Evolutionary conservation across 805 yeast genomes (phyloP).

Genomic region (Cyberlindnera euphorbiae): DNA sequence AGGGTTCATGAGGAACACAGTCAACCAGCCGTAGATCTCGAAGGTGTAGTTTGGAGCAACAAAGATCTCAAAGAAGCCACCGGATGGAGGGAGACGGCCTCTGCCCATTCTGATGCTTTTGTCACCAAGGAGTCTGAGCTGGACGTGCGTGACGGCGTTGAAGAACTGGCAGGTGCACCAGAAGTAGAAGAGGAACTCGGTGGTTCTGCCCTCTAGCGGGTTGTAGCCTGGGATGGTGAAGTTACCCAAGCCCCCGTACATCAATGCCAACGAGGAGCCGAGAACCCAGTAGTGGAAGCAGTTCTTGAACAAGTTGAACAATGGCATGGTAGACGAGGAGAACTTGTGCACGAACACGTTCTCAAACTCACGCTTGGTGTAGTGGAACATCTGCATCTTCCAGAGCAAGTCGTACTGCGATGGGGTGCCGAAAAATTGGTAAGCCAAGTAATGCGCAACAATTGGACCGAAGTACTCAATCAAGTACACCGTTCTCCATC

Average conservation of each 20-base stretch:
- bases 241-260: slow-evolving; percentile 55
- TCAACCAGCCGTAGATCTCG: slow-evolving; percentile 74
- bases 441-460: slow-evolving; percentile 69
- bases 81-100: slow-evolving; percentile 47
- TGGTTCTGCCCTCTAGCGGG: slow-evolving; percentile 35
- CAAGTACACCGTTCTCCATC: slow-evolving; percentile 86
- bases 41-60: slow-evolving; percentile 95
- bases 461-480: slow-evolving; percentile 91
- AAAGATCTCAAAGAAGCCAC: slow-evolving; percentile 75
- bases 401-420: slow-evolving; percentile 28
- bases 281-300: slow-evolving; percentile 90
- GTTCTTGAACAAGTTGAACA: slow-evolving; percentile 81
- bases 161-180: slow-evolving; percentile 56
- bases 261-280: slow-evolving; percentile 56
- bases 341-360: slow-evolving; percentile 81
- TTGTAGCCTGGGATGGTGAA: slow-evolving; percentile 55
- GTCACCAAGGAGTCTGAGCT: slow-evolving; percentile 48
- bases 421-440: slow-evolving; percentile 30
- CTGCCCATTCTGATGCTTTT: slow-evolving; percentile 30
- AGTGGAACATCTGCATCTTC: slow-evolving; percentile 63
- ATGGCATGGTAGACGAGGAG: slow-evolving; percentile 89
- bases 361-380: slow-evolving; percentile 83
- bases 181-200: slow-evolving; percentile 10
- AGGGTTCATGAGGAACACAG: slow-evolving; percentile 64
- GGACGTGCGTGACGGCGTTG: slow-evolving; percentile 68